Percentiles rank a stretch among this genome's conserved stretches.
Conservation (phyloP, 2,329 filamentous ascomycete genomes). For the Falciphora oryzae region DNA sequence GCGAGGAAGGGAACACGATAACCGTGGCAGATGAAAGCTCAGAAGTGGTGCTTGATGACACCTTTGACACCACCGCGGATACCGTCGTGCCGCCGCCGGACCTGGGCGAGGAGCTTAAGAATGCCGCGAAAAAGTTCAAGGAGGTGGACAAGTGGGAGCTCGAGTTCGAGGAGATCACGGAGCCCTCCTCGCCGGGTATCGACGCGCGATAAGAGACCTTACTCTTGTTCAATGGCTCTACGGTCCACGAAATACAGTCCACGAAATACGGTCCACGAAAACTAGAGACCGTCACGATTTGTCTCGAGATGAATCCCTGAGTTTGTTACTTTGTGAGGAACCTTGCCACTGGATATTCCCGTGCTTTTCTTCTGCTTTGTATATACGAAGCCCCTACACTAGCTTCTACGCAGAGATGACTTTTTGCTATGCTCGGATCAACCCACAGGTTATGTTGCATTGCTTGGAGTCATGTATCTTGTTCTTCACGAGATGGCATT, state of each 20-base stretch:
- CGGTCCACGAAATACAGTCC: too few species aligned
- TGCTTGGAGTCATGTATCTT: neutral
- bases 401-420: neutral
- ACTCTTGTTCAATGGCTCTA: too few species aligned
- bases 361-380: neutral
- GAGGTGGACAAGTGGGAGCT: conserved; percentile 66
- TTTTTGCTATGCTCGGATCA: neutral
- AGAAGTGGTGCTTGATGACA: conserved; percentile 34
- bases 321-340: neutral
- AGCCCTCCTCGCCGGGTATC: conserved; percentile 44
- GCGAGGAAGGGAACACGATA: conserved; percentile 26
- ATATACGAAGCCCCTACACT: neutral
- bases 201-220: neutral
- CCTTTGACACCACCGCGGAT: conserved; percentile 26
- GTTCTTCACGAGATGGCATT: neutral
- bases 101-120: conserved; percentile 49
- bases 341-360: neutral
- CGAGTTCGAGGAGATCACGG: conserved; percentile 58
- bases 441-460: neutral
- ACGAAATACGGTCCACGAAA: neutral
- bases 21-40: conserved; percentile 32
- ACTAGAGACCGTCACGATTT: neutral
- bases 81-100: conserved; percentile 30
- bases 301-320: neutral
- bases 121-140: conserved; percentile 56